phyloP scores from a whole-genome alignment of 352 stramenopile genomes.

The Globisporangium alternatum region DNA sequence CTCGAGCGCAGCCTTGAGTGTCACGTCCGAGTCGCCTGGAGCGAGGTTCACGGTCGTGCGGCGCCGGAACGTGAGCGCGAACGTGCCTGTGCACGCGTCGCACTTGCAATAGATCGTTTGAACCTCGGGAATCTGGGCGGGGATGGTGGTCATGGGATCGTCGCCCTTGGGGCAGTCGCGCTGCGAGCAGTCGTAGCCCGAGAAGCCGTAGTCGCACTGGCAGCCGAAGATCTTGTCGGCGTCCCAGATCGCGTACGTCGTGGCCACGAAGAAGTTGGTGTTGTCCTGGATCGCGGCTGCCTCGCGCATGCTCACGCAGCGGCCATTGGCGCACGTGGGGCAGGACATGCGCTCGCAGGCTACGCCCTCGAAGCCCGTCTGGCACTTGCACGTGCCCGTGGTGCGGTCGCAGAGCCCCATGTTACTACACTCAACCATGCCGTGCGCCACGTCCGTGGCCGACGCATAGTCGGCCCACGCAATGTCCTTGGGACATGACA shows the following conservation, averaged over 20 bases:
- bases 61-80: conserved; percentile 63
- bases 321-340: conserved; percentile 56
- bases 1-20: conserved; percentile 53
- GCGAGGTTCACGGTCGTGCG: conserved; percentile 55
- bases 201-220: conserved; percentile 68
- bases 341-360: conserved; percentile 76
- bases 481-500: conserved; percentile 9
- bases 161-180: conserved; percentile 58
- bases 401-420: conserved; percentile 81
- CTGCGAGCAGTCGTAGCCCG: conserved; percentile 59
- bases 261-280: conserved; percentile 62
- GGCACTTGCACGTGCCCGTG: conserved; percentile 57
- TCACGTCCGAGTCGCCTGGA: conserved; percentile 27
- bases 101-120: conserved; percentile 56
- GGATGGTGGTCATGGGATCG: conserved; percentile 47
- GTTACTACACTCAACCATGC: conserved; percentile 78
- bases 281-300: conserved; percentile 52
- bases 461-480: conserved; percentile 66
- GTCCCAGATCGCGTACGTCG: conserved; percentile 67
- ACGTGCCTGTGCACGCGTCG: conserved; percentile 47
- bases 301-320: conserved; percentile 73
- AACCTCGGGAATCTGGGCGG: conserved; percentile 29
- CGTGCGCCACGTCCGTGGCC: conserved; percentile 60
- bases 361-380: conserved; percentile 59
- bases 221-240: conserved; percentile 78